Conservation (phyloP, 2,329 filamentous ascomycete species). For the Paramyrothecium roridum region DNA sequence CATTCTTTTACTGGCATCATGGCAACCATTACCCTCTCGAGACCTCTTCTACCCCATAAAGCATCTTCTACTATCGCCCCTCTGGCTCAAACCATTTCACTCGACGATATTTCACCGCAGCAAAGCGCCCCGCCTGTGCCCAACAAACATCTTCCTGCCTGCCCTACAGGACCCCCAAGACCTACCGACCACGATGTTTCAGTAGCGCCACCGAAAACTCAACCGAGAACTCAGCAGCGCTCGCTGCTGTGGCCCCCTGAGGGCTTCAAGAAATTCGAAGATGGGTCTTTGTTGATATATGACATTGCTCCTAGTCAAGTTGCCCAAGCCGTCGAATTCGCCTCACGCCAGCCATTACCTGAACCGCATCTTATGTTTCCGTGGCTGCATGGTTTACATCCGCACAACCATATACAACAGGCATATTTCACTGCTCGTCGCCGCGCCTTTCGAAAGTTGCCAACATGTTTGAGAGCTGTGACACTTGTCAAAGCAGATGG, state of each 20-base stretch:
- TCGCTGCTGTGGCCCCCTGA: slow-evolving; percentile 76
- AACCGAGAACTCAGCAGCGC: slow-evolving; percentile 50
- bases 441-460: slow-evolving; percentile 66
- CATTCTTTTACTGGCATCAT: slow-evolving; percentile 26
- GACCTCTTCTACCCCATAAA: slow-evolving; percentile 43
- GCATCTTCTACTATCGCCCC: slow-evolving; percentile 36
- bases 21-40: slow-evolving; percentile 53
- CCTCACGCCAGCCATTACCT: slow-evolving; percentile 76
- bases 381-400: slow-evolving; percentile 92
- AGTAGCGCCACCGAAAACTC: slow-evolving; percentile 62
- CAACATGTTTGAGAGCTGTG: slow-evolving; percentile 71
- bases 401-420: slow-evolving; percentile 83
- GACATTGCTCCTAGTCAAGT: slow-evolving; percentile 68
- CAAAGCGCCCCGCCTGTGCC: slow-evolving; percentile 53
- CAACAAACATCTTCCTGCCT: slow-evolving; percentile 88
- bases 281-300: slow-evolving; percentile 62
- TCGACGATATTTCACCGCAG: slow-evolving; percentile 25
- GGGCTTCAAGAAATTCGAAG: slow-evolving; percentile 49
- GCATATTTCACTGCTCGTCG: slow-evolving; percentile 83
- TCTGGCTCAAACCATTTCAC: slow-evolving; percentile 36
- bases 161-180: slow-evolving; percentile 70
- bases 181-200: slow-evolving; percentile 57
- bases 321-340: slow-evolving; percentile 70
- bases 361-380: slow-evolving; percentile 87
- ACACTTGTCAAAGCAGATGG: slow-evolving; percentile 88